These are phyloP conservation scores for Linderina pennispora DNA, from an alignment of 192 early-diverging fungal species.

Conservation along the genomic window DNA sequence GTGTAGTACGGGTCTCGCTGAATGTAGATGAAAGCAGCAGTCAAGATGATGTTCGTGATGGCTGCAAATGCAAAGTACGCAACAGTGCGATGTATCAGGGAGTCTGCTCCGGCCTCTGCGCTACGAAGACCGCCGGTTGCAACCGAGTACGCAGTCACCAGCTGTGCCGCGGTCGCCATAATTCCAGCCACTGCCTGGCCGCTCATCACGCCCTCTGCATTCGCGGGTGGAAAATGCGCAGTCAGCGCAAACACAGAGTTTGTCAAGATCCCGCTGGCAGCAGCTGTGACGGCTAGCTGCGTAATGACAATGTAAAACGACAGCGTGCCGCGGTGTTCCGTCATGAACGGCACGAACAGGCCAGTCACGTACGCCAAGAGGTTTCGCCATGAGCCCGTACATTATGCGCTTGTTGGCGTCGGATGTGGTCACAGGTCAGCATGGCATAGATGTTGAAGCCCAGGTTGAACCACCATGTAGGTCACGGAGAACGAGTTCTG, in stretches of 20 bases:
- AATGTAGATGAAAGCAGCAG: conserved; percentile 20
- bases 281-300: conserved; percentile 53
- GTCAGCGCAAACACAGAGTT: conserved; percentile 68
- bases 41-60: conserved; percentile 20
- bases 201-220: conserved; percentile 69
- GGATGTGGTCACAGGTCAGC: conserved; percentile 31
- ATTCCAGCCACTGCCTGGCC: conserved; percentile 60
- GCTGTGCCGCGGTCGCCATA: conserved; percentile 58
- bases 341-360: conserved; percentile 48
- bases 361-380: conserved; percentile 45
- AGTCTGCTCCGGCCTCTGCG: not conserved
- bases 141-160: conserved; percentile 50
- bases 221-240: conserved; percentile 57
- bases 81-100: conserved; percentile 27
- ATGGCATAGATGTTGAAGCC: conserved; percentile 48
- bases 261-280: conserved; percentile 56
- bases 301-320: conserved; percentile 62
- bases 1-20: conserved; percentile 32
- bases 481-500: conserved; percentile 71
- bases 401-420: conserved; percentile 39
- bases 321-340: conserved; percentile 32
- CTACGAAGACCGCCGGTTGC: not conserved
- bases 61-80: conserved; percentile 44
- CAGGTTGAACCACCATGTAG: conserved; percentile 59
- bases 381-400: conserved; percentile 49